phyloP scores from a whole-genome alignment of 2,329 filamentous ascomycete genomes.

The Aspergillus ibericus region DNA sequence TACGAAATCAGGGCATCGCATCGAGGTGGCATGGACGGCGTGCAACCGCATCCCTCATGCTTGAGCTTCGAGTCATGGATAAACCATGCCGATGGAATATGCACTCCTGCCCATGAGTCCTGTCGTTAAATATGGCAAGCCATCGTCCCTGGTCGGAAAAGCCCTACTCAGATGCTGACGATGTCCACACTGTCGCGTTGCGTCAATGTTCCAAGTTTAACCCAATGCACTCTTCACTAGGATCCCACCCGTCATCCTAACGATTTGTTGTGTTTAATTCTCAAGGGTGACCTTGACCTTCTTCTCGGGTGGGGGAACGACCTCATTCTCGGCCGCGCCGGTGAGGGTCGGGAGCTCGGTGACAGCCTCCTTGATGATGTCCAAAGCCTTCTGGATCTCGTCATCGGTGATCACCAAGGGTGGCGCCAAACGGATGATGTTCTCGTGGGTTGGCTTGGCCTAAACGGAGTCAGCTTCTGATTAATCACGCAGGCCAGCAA shows the following conservation, averaged over 20 bases:
- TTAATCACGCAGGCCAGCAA: not conserved
- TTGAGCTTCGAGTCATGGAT: not conserved
- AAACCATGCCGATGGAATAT: not conserved
- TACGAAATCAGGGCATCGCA: not conserved
- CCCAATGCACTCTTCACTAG: not conserved
- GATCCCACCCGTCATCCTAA: not conserved
- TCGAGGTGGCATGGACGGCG: not conserved
- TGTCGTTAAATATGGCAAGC: not conserved
- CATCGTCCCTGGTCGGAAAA: not conserved
- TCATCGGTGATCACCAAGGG: slow-evolving; percentile 90
- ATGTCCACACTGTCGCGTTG: not conserved
- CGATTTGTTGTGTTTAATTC: slow-evolving; percentile 43
- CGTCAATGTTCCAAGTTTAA: not conserved
- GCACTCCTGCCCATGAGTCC: not conserved
- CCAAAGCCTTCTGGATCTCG: slow-evolving; percentile 74
- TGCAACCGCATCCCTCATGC: not conserved
- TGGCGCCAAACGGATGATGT: slow-evolving; percentile 97
- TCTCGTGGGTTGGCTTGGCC: slow-evolving; percentile 98
- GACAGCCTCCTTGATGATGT: slow-evolving; percentile 78
- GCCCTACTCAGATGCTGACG: not conserved
- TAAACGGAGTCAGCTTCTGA: slow-evolving; percentile 37
- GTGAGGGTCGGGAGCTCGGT: slow-evolving; percentile 72
- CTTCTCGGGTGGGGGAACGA: slow-evolving; percentile 62
- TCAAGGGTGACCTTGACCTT: slow-evolving; percentile 61
- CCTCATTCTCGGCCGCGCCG: slow-evolving; percentile 54